phyloP scores from a whole-genome alignment of 1,284 basidiomycete species.

The Ganoderma sinense region DNA sequence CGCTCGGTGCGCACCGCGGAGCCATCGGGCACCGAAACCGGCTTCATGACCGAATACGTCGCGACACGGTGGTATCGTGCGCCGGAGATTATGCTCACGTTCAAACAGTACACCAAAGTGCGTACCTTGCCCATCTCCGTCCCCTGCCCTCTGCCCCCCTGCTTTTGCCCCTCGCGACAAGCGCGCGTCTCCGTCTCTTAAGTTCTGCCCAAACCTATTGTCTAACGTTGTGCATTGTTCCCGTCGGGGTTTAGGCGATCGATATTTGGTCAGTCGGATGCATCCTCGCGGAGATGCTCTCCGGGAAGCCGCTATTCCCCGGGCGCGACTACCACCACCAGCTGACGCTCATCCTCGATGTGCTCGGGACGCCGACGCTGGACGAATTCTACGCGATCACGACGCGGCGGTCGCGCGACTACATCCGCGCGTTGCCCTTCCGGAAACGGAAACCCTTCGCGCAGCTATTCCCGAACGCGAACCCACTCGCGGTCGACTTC shows the following conservation, averaged over 20 bases:
- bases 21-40: slow-evolving; percentile 84
- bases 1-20: slow-evolving; percentile 87
- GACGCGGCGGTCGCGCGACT: slow-evolving; percentile 86
- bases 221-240: slow-evolving; percentile 30
- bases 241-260: slow-evolving; percentile 65
- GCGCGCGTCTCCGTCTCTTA: background rate
- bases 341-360: slow-evolving; percentile 88
- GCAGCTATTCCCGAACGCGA: slow-evolving; percentile 88
- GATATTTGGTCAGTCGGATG: slow-evolving; percentile 98
- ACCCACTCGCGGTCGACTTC: slow-evolving; percentile 88
- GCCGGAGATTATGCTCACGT: slow-evolving; percentile 96
- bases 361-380: slow-evolving; percentile 90
- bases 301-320: slow-evolving; percentile 93
- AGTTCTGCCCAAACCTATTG: slow-evolving; percentile 18
- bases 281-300: slow-evolving; percentile 97
- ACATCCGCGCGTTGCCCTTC: slow-evolving; percentile 90
- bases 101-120: slow-evolving; percentile 95
- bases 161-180: background rate
- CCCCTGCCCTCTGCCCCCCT: slow-evolving; percentile 1
- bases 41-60: slow-evolving; percentile 96
- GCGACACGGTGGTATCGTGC: slow-evolving; percentile 95
- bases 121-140: slow-evolving; percentile 19
- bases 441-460: slow-evolving; percentile 83
- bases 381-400: slow-evolving; percentile 94
- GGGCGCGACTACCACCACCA: slow-evolving; percentile 98